Conservation (phyloP, 345 rosid genomes). For the Salix brachista region DNA sequence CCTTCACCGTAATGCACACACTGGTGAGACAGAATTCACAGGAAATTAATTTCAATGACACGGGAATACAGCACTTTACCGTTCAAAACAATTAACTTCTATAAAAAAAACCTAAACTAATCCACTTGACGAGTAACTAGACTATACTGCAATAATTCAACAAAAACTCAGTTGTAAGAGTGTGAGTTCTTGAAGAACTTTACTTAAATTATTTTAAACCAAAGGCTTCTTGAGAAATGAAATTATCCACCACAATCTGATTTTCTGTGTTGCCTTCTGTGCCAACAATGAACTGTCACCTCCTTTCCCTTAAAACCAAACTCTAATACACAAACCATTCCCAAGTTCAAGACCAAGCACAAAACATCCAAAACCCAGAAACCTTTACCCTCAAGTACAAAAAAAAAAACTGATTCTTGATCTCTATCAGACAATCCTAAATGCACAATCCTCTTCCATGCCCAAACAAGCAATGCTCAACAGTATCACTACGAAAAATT, state of each 20-base stretch:
- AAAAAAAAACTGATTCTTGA: slow-evolving; percentile 9
- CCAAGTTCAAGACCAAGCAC: slow-evolving; percentile 22
- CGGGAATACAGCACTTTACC: slow-evolving; percentile 6
- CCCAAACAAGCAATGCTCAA: slow-evolving; percentile 23
- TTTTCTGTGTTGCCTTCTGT: slow-evolving; percentile 20
- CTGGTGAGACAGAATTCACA: slow-evolving; percentile 14
- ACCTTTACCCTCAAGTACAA: slow-evolving; percentile 10
- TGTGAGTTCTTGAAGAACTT: slow-evolving; percentile 6
- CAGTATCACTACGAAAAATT: slow-evolving; percentile 17
- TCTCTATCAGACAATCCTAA: slow-evolving; percentile 19
- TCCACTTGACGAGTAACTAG: slow-evolving; percentile 14
- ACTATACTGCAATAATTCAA: slow-evolving; percentile 14
- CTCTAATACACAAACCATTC: slow-evolving; percentile 27
- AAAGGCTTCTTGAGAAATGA: slow-evolving; percentile 31
- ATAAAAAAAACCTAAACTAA: not conserved
- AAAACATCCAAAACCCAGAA: slow-evolving; percentile 15
- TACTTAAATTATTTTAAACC: slow-evolving; percentile 30
- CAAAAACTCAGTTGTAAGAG: slow-evolving; percentile 10
- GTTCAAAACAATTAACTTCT: not conserved
- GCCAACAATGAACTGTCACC: slow-evolving; percentile 33
- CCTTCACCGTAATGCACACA: slow-evolving; percentile 13
- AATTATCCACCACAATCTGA: slow-evolving; percentile 23
- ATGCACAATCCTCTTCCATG: slow-evolving; percentile 45
- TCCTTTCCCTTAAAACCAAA: slow-evolving; percentile 21
- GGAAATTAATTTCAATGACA: slow-evolving; percentile 12